These are phyloP conservation scores for Geotrichum carabidarum DNA, from an alignment of 1,139 yeast species.

Conservation along the genomic window DNA sequence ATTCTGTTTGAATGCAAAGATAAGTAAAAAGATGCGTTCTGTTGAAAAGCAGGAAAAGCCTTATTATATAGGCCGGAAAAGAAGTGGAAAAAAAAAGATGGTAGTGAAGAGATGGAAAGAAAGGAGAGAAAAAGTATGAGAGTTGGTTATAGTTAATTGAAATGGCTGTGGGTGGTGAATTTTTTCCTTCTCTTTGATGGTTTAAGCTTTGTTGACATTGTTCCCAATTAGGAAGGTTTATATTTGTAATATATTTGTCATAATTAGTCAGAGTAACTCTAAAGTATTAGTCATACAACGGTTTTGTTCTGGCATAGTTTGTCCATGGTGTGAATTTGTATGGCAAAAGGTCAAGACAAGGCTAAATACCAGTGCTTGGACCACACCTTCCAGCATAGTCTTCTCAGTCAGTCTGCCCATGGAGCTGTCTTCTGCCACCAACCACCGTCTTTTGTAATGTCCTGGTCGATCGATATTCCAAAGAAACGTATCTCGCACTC, in stretches of 20 bases:
- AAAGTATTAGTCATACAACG: too few relatives aligned
- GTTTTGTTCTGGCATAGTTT: too few relatives aligned
- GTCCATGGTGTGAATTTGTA: too few relatives aligned
- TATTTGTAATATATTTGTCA: background rate
- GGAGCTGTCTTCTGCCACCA: too few relatives aligned
- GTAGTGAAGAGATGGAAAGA: background rate
- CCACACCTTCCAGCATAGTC: too few relatives aligned
- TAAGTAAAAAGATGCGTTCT: background rate
- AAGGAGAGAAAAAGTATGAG: background rate
- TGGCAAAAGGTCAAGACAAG: too few relatives aligned
- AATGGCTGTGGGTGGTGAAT: too few relatives aligned
- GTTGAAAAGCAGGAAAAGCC: background rate
- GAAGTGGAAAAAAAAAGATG: background rate
- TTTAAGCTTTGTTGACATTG: background rate
- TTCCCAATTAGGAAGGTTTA: background rate
- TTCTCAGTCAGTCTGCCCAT: too few relatives aligned
- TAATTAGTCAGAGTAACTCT: too few relatives aligned
- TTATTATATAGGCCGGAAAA: background rate
- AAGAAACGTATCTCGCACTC: background rate
- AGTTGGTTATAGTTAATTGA: background rate
- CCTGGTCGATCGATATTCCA: constrained; percentile 1
- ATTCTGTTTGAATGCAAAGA: background rate
- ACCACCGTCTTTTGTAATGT: background rate
- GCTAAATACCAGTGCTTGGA: too few relatives aligned
- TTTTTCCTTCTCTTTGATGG: background rate